Conservation (phyloP, 2,329 filamentous ascomycete genomes). For the Ophiocordyceps polyrhachis-furcata region DNA sequence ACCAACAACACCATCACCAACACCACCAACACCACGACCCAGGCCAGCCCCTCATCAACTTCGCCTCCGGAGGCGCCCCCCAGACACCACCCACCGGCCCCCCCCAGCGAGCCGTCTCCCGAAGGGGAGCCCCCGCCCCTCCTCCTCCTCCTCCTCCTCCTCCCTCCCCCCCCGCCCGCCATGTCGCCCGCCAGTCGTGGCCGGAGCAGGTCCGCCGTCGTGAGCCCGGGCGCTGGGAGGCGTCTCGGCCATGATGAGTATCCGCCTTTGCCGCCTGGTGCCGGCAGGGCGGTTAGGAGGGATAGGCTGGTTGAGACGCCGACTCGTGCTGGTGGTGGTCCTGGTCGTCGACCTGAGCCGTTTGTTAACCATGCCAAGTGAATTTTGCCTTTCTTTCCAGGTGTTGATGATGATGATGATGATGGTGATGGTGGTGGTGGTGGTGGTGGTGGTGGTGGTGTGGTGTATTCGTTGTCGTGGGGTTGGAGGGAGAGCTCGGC, state of each 20-base stretch:
- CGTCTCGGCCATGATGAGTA: slow-evolving; percentile 1
- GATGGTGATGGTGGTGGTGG: too few relatives aligned
- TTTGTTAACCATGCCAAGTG: neutral
- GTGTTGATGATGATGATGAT: too few relatives aligned
- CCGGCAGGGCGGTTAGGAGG: slow-evolving; percentile 9
- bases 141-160: neutral
- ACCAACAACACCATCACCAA: neutral
- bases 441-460: too few relatives aligned
- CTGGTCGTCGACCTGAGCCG: neutral
- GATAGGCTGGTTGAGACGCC: neutral
- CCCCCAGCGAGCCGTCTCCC: slow-evolving; percentile 2
- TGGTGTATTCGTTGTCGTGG: neutral
- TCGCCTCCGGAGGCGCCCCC: slow-evolving; percentile 16
- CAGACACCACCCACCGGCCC: neutral
- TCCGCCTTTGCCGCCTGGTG: slow-evolving; percentile 11
- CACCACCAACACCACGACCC: neutral
- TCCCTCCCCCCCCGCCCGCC: neutral
- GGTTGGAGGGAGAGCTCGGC: neutral
- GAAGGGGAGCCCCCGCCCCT: slow-evolving; percentile 2
- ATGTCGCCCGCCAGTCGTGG: neutral
- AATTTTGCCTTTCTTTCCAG: neutral
- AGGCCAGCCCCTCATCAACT: slow-evolving; percentile 25
- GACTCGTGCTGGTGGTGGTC: neutral
- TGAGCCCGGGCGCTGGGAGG: slow-evolving; percentile 3
- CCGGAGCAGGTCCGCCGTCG: slow-evolving; percentile 10